Evolutionary conservation across 228 moss, liverwort and hornwort genomes (phyloP), one percentile per base, ranked within the genome.

Genomic region (Sphagnum fallax): DNA sequence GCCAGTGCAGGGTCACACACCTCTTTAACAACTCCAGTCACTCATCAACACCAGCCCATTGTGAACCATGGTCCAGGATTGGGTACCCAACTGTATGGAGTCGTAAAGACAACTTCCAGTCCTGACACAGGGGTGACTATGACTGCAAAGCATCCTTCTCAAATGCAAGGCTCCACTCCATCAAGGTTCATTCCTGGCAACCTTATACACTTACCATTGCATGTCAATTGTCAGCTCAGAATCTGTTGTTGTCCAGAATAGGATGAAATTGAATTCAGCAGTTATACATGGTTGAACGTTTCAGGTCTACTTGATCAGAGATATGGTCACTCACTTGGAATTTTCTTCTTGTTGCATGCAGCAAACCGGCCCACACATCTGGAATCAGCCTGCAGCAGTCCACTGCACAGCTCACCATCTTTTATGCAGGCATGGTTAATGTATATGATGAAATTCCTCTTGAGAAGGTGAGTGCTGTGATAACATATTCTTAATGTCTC

Each of bases 391-490:
- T 32, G 32, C 32, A 65, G 65, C 68, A 76, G 10, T 58, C 74
- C n/a, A 76, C 65, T 52, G 76, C 84, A 8, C 84, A 85, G 51
- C 74, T 85, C 15, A 85, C 84, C 5, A 79, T 85, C 18, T 85
- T 85, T 50, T 85, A 85, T 59, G 78, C 79, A 16, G 84, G 84
- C 65, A 79, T 75, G 76, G 84, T 85, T 5, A 81, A 81, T 48
- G 81, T 85, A n/a, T 85, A 81, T 61, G 81, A 85, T 47, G 81
- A 85, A 14, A 74, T 85, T 66, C 81, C 84, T 51, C 70, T 62
- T 52, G 84, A 85, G 7, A 85, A 81, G 81, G 85, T 85, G 64
- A 75, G 76, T 8, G 12, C 55, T 1, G 0, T 3, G 55, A 12
- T 55, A 55, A 32, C 32, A 32, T 32, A 8, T 55, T 55, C 55